Conservation (phyloP, 768 basidiomycete genomes). For the Phlebiopsis flavidoalba region DNA sequence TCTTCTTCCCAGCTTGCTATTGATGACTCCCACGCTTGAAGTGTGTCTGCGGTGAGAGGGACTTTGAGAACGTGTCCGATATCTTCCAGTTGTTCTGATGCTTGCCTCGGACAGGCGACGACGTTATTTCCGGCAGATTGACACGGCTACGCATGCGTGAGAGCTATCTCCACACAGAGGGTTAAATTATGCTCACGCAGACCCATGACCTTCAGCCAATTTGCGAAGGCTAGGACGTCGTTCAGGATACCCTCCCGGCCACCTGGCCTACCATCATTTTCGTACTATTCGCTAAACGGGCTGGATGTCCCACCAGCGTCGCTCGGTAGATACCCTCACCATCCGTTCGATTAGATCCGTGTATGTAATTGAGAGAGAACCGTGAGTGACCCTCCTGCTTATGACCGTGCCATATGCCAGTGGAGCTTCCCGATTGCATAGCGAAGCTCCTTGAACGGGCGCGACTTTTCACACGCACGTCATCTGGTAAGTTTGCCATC, state of each 20-base stretch:
- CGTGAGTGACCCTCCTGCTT: constrained; percentile 21
- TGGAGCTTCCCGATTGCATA: constrained; percentile 5
- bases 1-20: background rate
- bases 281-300: constrained; percentile 24
- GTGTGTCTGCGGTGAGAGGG: background rate
- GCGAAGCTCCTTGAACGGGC: background rate
- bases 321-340: constrained; percentile 34
- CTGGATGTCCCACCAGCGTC: constrained; percentile 31
- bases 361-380: constrained; percentile 28
- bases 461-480: background rate
- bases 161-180: too few relatives aligned
- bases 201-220: constrained; percentile 30
- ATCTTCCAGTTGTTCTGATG: background rate
- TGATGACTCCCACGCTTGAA: background rate
- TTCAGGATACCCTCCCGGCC: constrained; percentile 28
- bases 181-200: constrained; percentile 21
- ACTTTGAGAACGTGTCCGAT: background rate
- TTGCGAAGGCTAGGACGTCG: constrained; percentile 28
- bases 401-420: background rate
- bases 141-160: too few relatives aligned
- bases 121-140: too few relatives aligned
- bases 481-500: background rate
- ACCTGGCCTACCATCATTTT: constrained; percentile 32
- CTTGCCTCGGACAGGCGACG: too few relatives aligned
- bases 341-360: constrained; percentile 25